Base-by-base conservation (phyloP, 805 yeast species). In the Teunomyces stri region DNA sequence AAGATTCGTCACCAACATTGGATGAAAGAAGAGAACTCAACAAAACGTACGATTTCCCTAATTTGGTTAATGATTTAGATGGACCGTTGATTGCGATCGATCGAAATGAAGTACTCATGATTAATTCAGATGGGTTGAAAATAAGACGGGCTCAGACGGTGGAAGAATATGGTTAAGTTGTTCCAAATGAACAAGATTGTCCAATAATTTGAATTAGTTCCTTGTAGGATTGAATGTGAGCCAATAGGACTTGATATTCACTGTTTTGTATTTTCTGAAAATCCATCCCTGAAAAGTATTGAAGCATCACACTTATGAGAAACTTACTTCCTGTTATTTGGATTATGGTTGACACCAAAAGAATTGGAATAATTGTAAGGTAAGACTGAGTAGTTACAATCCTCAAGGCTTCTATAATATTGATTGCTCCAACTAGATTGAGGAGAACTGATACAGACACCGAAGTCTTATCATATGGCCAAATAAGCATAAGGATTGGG, bases 401-500 rank as follows among this genome's bases (percentile, higher is more conserved):
- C 33, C 54, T 54, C 35, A 66, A 29, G 5, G 90, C 83, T 58
- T 89, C 96, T 5, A 85, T 66, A n/a, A 81, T 72, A 51, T 80
- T 84, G 44, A 85, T 62, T 38, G 76, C 76, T 0, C 87, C 85
- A 3, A 84, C 77, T 54, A 81, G 70, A 49, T 78, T 78, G 27
- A 87, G 85, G 7, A 82, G 68, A 13, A 22, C 25, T 5, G 72
- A 69, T 16, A 82, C 76, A 0, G 86, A 84, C 3, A 85, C 73
- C 1, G 85, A 74, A n/a, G 87, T 79, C 33, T 60, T 60, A 60
- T 94, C 97, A 59, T 94, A 94, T 0, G 96, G 94, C 99, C 99
- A 94, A 30, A 94, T 92, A 28, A 94, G 72, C 91, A 92, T 92
- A 29, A 94, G 74, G 15, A 94, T 85, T 0, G 99, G 99, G 52